Base-by-base conservation (phyloP, 2,329 filamentous ascomycete species). In the Conoideocrella luteorostrata region DNA sequence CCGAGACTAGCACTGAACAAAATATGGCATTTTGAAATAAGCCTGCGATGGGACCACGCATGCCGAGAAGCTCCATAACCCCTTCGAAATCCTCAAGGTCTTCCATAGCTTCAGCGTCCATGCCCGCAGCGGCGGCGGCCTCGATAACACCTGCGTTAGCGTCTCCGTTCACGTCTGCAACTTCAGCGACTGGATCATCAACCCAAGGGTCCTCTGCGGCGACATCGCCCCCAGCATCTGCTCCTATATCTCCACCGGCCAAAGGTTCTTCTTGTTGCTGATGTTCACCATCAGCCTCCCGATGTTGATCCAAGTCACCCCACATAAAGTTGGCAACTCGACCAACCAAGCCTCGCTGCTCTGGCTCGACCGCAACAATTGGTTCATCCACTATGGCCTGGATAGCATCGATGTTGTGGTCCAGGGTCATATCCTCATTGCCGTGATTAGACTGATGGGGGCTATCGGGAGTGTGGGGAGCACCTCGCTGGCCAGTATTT, bases 1-100 rank as follows among this genome's bases (percentile, higher is more conserved):
- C 78, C 1, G 87, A 86, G 12, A 98, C 88, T 22, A 98, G 74
- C 36, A 97, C 84, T 7, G 86, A 84, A 60, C 91, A 95, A 64
- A 98, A 98, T 13, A 96, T 82, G 44, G 87, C 89, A 53, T 98
- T 98, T 58, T 98, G 93, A 52, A 97, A 81, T 5, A 98, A 75
- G 3, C 88, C 89, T 12, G 85, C 84, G 3, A 98, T 74, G 1
- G 93, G 93, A 0, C 93, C 93, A 57, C 94, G 88, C 86, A 98
- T 94, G 29, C 93, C 93, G 47, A 98, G 85, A 13, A 98, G 78
- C 62, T 98, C 93, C 71, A 98, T 82, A 41, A 98, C 87, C 0
- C 93, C 93, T 60, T 98, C 93, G 13, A 98, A 80, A 58, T 98
- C 93, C 64, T 98, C 93, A 9, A 86, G 86, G 52, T 96, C 86